Evolutionary conservation across 352 stramenopile genomes (phyloP).

Genomic region (Globisporangium middletonii): DNA sequence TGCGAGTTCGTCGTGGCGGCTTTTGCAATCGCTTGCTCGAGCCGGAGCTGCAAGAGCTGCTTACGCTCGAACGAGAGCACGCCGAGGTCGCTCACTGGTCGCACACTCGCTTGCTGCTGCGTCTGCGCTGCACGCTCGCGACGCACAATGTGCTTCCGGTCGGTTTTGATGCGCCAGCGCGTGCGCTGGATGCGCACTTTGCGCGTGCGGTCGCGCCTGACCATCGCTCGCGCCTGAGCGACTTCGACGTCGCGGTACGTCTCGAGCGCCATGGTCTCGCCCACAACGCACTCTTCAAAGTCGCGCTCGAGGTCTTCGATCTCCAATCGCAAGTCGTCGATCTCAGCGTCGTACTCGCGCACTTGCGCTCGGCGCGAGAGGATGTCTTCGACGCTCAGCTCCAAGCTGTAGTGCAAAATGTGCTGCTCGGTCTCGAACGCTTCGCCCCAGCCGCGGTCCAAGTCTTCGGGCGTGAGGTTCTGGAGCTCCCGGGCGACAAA

Average conservation of each 20-base stretch:
- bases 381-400: conserved; percentile 79
- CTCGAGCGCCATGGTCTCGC: conserved; percentile 62
- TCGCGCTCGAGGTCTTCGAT: conserved; percentile 79
- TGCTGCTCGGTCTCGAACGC: conserved; percentile 77
- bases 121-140: conserved; percentile 13
- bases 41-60: conserved; percentile 34
- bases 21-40: conserved; percentile 37
- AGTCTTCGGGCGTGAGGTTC: conserved; percentile 55
- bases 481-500: conserved; percentile 67
- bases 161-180: conserved; percentile 55
- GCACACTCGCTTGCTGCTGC: too few species aligned
- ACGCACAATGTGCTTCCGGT: conserved; percentile 46
- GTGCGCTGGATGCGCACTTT: conserved; percentile 51
- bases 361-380: conserved; percentile 50
- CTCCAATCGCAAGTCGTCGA: conserved; percentile 64
- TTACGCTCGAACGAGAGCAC: conserved; percentile 56
- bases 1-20: conserved; percentile 31
- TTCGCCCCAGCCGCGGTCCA: conserved; percentile 72
- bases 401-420: conserved; percentile 53
- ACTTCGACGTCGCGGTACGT: conserved; percentile 53
- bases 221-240: conserved; percentile 32
- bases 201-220: conserved; percentile 26
- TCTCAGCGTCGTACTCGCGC: conserved; percentile 62
- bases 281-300: conserved; percentile 55
- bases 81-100: conserved; percentile 25